A percentile compares a stretch with the other conserved stretches of the same genome.
Conservation (phyloP, 352 stramenopile genomes). For the Poterioochromonas sp. region DNA sequence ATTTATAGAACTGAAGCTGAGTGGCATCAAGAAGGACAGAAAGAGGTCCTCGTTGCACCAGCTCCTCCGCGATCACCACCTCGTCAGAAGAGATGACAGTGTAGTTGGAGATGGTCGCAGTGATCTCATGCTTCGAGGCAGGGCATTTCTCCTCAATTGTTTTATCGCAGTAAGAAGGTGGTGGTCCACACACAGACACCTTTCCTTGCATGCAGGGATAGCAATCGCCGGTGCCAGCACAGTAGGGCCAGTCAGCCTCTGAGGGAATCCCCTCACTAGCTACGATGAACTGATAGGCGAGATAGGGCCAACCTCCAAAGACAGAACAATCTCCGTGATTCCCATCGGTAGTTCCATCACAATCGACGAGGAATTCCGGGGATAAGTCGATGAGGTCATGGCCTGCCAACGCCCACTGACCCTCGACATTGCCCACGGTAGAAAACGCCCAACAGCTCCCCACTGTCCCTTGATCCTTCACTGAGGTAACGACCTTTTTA, state of each 20-base stretch:
- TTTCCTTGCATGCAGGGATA: conserved; percentile 13
- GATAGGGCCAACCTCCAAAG: conserved; percentile 23
- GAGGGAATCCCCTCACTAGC: background rate
- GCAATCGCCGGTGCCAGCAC: background rate
- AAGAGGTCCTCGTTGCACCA: background rate
- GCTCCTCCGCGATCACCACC: background rate
- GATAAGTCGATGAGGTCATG: background rate
- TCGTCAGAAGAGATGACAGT: background rate
- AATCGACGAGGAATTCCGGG: conserved; percentile 1
- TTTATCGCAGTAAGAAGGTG: conserved; percentile 10
- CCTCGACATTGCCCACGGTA: conserved; percentile 16
- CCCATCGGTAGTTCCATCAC: background rate
- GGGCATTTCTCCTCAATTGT: background rate
- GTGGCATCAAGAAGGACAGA: background rate
- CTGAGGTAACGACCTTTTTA: background rate
- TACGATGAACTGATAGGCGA: conserved; percentile 12
- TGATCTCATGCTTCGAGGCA: background rate
- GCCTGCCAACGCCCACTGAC: background rate
- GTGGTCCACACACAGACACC: conserved; percentile 5
- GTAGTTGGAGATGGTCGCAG: background rate
- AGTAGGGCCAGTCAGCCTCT: background rate
- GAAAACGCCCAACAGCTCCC: conserved; percentile 19
- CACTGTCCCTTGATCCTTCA: conserved; percentile 5
- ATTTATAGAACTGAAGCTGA: conserved; percentile 2
- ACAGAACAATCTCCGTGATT: conserved; percentile 17